Percentiles rank a stretch among this genome's conserved stretches.
Conservation (phyloP, 2,329 filamentous ascomycete genomes). For the Trichoderma citrinoviride region DNA sequence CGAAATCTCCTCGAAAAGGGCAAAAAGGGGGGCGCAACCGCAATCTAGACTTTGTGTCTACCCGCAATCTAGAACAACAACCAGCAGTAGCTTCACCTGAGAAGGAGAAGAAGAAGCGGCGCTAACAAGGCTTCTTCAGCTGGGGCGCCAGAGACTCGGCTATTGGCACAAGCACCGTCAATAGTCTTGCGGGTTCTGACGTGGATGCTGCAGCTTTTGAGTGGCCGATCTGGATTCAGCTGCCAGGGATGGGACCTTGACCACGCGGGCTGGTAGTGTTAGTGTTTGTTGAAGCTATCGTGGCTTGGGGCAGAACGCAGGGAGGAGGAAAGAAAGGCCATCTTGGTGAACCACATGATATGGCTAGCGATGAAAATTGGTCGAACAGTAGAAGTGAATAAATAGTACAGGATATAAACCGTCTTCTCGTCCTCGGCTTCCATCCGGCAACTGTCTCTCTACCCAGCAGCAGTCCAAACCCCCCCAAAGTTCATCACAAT, state of each 20-base stretch:
- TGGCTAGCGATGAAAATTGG: too few species aligned
- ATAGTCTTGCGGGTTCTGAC: conserved; percentile 7
- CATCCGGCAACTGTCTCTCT: background rate
- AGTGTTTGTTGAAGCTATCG: background rate
- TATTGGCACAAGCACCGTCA: conserved; percentile 13
- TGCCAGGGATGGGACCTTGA: background rate
- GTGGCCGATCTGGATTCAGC: background rate
- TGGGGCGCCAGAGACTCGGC: background rate
- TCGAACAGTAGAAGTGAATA: background rate
- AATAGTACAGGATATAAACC: background rate
- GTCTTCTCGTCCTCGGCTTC: background rate
- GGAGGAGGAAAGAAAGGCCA: background rate
- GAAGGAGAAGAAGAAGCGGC: background rate
- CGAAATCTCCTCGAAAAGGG: background rate
- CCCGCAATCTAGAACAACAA: too few species aligned
- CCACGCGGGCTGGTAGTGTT: background rate
- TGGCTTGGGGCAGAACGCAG: too few species aligned
- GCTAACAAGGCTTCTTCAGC: conserved; percentile 9
- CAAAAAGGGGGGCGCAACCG: too few species aligned
- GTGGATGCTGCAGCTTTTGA: background rate
- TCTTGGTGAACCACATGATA: too few species aligned
- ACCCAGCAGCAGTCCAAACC: background rate
- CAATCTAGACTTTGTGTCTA: too few species aligned
- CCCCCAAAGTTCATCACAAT: background rate
- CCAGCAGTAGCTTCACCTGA: conserved; percentile 17